Conservation (phyloP, 108 stramenopile genomes). For the Pseudonitzschia multiseries region DNA sequence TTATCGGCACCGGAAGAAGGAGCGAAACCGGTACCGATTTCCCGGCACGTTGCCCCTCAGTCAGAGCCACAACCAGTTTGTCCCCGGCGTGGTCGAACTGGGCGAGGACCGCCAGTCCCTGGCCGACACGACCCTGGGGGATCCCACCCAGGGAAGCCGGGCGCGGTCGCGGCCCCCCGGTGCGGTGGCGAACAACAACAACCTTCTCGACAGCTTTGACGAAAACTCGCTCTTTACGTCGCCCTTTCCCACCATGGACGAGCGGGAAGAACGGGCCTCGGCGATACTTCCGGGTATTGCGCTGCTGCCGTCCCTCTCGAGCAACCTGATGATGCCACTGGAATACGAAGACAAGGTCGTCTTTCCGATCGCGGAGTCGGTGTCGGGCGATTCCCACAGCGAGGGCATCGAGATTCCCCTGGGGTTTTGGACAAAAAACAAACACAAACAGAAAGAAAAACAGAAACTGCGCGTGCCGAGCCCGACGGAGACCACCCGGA, state of each 20-base stretch:
- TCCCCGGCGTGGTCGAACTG: constrained; percentile 29
- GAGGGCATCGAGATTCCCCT: neutral
- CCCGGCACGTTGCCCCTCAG: constrained; percentile 13
- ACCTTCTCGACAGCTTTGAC: constrained; percentile 30
- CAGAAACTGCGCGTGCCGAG: neutral
- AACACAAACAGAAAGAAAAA: neutral
- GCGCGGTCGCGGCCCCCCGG: neutral
- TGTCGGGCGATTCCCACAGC: neutral
- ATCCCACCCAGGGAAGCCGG: constrained; percentile 22
- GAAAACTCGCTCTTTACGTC: constrained; percentile 42
- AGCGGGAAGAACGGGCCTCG: constrained; percentile 8
- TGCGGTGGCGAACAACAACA: too few species aligned
- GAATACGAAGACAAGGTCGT: constrained; percentile 15
- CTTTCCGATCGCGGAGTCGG: constrained; percentile 17
- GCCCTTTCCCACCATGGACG: constrained; percentile 23
- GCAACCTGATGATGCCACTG: neutral
- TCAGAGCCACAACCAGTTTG: neutral
- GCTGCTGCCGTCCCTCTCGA: neutral
- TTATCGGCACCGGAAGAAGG: constrained; percentile 1
- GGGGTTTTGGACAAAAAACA: neutral
- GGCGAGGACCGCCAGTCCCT: constrained; percentile 35
- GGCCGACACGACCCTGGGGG: constrained; percentile 43
- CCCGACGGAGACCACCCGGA: neutral
- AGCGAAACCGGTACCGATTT: neutral
- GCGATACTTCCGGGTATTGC: neutral